Evolutionary conservation across 306 rosid species (phyloP).

Genomic region (Ormosia semicastrata): DNA sequence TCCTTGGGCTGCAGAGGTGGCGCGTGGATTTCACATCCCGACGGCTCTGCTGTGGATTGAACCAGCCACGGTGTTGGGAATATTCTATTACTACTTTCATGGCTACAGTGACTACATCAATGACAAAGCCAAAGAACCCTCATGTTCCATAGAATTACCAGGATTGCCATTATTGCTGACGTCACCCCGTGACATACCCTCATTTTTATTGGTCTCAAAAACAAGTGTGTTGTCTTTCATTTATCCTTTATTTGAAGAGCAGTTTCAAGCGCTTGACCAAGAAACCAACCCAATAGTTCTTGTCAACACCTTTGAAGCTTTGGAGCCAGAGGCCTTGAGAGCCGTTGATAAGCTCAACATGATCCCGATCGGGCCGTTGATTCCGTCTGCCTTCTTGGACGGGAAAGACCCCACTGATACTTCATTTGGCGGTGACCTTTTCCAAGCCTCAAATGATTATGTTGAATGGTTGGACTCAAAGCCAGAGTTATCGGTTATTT

Average conservation of each 20-base stretch:
- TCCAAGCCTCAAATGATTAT: not conserved
- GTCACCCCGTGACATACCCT: not conserved
- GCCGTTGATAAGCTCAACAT: not conserved
- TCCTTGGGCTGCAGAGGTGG: slow-evolving; percentile 39
- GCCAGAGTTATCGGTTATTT: slow-evolving; percentile 35
- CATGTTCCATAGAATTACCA: not conserved
- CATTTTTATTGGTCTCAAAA: not conserved
- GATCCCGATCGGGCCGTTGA: slow-evolving; percentile 56
- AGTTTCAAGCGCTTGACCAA: slow-evolving; percentile 16
- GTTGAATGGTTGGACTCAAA: slow-evolving; percentile 48
- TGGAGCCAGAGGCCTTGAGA: slow-evolving; percentile 25
- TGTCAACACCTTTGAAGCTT: slow-evolving; percentile 29
- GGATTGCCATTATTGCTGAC: slow-evolving; percentile 16
- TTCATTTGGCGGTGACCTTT: slow-evolving; percentile 41
- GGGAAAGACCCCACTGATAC: slow-evolving; percentile 28
- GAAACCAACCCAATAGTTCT: slow-evolving; percentile 11
- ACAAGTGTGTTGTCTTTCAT: not conserved
- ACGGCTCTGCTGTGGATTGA: slow-evolving; percentile 30
- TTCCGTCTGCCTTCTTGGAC: slow-evolving; percentile 40
- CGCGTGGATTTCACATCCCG: slow-evolving; percentile 8
- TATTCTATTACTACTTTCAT: slow-evolving; percentile 34
- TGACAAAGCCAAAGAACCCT: not conserved
- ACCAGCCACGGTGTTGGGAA: slow-evolving; percentile 25
- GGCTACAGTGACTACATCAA: slow-evolving; percentile 17
- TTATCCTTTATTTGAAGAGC: not conserved